Evolutionary conservation across 306 rosid genomes (phyloP), one percentile per base, ranked within the genome.

Genomic region (Rosa chinensis): DNA sequence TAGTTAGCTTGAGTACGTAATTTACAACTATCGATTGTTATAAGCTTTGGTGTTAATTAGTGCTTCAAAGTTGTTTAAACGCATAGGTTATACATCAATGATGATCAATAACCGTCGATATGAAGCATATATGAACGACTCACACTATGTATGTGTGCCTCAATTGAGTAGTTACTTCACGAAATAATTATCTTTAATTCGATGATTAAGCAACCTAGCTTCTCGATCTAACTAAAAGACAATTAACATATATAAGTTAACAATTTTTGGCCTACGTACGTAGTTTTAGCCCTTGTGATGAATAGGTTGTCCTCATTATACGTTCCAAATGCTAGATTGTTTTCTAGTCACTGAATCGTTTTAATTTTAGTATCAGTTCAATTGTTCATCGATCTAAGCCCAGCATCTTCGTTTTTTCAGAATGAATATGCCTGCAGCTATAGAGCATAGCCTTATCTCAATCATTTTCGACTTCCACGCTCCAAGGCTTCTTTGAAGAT

Each of bases 351-450:
- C 47, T 11, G 13, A 8, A 4, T 53, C 2, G 43, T 18, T 73
- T 52, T 44, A 1, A 25, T 70, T 25, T 23, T 0, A 47, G 7
- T 32, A 49, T 62, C 48, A 37, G 8, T 25, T 25, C 9, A 3
- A 9, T 5, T 45, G 12, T 49, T n/a, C 49, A 52, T 12, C 28
- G 55, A 37, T 44, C 77, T 66, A 53, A 70, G 44, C 23, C 40
- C 68, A 37, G 77, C 53, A 40, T 55, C 80, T 61, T 81, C 55
- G 28, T 52, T 63, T 32, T 23, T 49, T 53, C 48, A 39, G 47
- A 62, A 62, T 63, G 85, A 75, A 85, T 85, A 85, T 85, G 73
- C 88, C 72, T 70, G 68, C 66, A 39, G 55, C 9, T 53, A 10
- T 39, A 53, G 5, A 55, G 50, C 78, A 45, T 64, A 67, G 23